Evolutionary conservation across 139 green algal genomes (phyloP), one percentile per base, ranked within the genome.

Genomic region (Volvox reticuliferus): DNA sequence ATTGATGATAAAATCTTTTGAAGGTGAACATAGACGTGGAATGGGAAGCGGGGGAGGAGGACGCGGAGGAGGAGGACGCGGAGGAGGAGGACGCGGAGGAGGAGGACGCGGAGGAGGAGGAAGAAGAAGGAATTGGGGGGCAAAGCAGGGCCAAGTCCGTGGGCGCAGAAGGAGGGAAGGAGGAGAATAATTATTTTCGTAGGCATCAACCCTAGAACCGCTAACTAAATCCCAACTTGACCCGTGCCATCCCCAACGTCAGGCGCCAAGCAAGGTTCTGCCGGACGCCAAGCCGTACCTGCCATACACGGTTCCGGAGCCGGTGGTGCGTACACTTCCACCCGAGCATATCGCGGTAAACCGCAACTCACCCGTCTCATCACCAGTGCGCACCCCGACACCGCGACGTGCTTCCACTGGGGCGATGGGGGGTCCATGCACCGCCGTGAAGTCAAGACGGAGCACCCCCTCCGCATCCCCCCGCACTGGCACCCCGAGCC

Each of bases 271-370:
- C 76, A 28, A 35, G 33, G 12, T 91, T 1, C 55, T 79, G 13
- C 87, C 87, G 12, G 87, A 91, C 26, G 24, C 61, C 32, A 68
- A 79, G 76, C 87, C 87, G 6, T 91, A 91, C 76, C 76, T 91
- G 87, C 87, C 87, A 22, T 91, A 91, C 76, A 35, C 61, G 0
- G 87, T 86, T 2, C 61, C 76, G 0, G 77, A 86, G 55, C 87
- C 87, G 0, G 44, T 28, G 1, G 24, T 79, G 20, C 12, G 33
- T 26, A 78, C 26, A 14, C 87, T 91, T 76, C 32, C 62, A 26
- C 76, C 61, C 61, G 76, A 86, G 1, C 12, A 17, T 12, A 26
- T 91, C 17, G 76, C 76, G 24, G 19, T 91, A 2, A 86, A 91
- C 76, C 55, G 55, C 35, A 5, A 63, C 1, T 30, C 71, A 2